These are phyloP conservation scores for Aspergillus kassunensis DNA, from an alignment of 495 filamentous ascomycete genomes.

Conservation along the genomic window DNA sequence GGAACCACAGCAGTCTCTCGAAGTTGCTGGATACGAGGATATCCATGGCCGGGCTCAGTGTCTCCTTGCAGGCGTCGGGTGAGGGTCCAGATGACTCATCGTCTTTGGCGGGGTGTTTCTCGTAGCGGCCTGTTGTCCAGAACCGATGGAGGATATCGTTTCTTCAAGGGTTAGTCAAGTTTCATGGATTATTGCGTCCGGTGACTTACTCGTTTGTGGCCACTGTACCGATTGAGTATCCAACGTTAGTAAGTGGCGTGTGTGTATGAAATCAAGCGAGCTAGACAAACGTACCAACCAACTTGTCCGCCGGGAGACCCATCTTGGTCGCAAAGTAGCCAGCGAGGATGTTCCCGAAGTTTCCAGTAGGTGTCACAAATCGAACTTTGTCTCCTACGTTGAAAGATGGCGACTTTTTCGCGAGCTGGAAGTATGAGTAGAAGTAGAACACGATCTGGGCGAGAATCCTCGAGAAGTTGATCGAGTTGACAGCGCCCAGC, in stretches of 20 bases:
- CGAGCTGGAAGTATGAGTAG: conserved; percentile 79
- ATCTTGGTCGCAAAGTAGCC: conserved; percentile 89
- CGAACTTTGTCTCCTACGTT: conserved; percentile 56
- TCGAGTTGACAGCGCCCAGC: conserved; percentile 83
- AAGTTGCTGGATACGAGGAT: conserved; percentile 95
- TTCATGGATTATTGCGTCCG: too few relatives aligned
- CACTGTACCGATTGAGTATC: not conserved
- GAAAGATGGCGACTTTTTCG: conserved; percentile 44
- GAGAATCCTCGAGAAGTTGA: conserved; percentile 87
- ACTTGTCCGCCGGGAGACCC: conserved; percentile 80
- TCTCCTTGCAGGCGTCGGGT: conserved; percentile 55
- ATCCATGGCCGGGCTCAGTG: conserved; percentile 90
- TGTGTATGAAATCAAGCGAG: not conserved
- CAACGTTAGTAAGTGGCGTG: not conserved
- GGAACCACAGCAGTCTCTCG: conserved; percentile 91
- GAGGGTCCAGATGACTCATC: too few relatives aligned
- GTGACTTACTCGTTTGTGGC: conserved; percentile 14
- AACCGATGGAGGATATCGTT: conserved; percentile 72
- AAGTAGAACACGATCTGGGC: conserved; percentile 95
- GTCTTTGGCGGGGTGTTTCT: conserved; percentile 48
- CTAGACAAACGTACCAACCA: conserved; percentile 42
- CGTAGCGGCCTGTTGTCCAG: conserved; percentile 61
- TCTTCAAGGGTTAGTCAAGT: too few relatives aligned
- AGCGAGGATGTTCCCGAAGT: conserved; percentile 95
- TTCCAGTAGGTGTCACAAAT: conserved; percentile 84